Base-by-base conservation (phyloP, 108 stramenopile species). In the Cylindrotheca fusiformis region DNA sequence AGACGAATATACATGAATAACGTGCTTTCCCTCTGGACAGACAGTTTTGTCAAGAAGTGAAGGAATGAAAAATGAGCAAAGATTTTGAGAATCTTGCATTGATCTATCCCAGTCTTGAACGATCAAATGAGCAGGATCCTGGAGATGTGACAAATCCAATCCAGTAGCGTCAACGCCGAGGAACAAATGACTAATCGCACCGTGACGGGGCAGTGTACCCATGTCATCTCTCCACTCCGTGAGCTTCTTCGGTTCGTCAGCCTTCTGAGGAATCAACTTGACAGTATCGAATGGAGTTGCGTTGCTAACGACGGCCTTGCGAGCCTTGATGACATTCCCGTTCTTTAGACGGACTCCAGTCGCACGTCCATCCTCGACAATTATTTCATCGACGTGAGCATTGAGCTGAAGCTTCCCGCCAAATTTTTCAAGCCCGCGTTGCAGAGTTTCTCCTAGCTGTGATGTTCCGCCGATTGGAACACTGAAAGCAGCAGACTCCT, bases 221-320 rank as follows among this genome's bases (percentile, higher is more conserved):
- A 91, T 48, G 25, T 82, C 78, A 28, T 88, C 67, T 55, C 73
- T 76, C 90, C 90, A 91, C 56, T 85, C 80, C 44, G 83, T 72
- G 48, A 92, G 71, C 22, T 74, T 74, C 52, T 74, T 68, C 25
- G 87, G 90, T 29, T 74, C 51, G 0, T 80, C 77, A 53, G 77
- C 72, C 32, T 69, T 64, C 0, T 51, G 49, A 25, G 72, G 67
- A 57, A 94, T 68, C 71, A 90, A 68, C 66, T 93, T 95, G 45
- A 95, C 90, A 6, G 95, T 95, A 72, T 95, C 93, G 66, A 95
- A 97, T 8, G 95, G 92, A 25, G 93, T 94, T 2, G 96, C 95
- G 65, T 97, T 97, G 56, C 81, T 83, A 8, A 97, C 93, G 24
- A 97, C 96, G 10, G 96, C 96, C 76, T 95, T 95, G 10, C 75